Evolutionary conservation across 1,284 basidiomycete genomes (phyloP).

Genomic region (Psilocybe mexicana): DNA sequence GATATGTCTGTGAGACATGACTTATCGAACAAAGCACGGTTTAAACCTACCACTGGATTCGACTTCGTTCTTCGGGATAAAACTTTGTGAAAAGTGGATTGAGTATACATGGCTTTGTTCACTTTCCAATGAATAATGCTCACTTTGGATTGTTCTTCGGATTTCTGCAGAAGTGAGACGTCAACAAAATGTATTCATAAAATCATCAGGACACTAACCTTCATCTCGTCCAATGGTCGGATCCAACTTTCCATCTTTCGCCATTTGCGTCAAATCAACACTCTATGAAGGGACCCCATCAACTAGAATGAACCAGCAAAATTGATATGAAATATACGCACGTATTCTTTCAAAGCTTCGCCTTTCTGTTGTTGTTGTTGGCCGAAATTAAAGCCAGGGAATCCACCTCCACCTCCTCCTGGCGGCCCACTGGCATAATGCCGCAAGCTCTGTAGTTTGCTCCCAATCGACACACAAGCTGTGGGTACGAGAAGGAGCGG

Average conservation of each 20-base stretch:
- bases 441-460: constrained; percentile 14
- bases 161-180: constrained; percentile 59
- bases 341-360: constrained; percentile 83
- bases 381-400: constrained; percentile 58
- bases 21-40: constrained; percentile 17
- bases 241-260: constrained; percentile 83
- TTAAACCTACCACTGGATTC: constrained; percentile 71
- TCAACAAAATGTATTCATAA: not conserved
- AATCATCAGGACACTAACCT: constrained; percentile 37
- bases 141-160: constrained; percentile 86
- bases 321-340: constrained; percentile 36
- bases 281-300: constrained; percentile 45
- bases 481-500: constrained; percentile 27
- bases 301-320: not conserved
- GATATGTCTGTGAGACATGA: not conserved
- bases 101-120: not conserved
- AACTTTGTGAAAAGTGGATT: constrained; percentile 43
- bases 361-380: constrained; percentile 67
- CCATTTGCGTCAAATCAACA: constrained; percentile 83
- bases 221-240: constrained; percentile 90
- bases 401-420: constrained; percentile 41
- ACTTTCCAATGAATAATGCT: constrained; percentile 21
- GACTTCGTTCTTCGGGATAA: constrained; percentile 82
- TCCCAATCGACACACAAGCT: constrained; percentile 21
- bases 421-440: constrained; percentile 26